Conservation (phyloP, 257 asterid genomes). For the Solanum ossicruentum region DNA sequence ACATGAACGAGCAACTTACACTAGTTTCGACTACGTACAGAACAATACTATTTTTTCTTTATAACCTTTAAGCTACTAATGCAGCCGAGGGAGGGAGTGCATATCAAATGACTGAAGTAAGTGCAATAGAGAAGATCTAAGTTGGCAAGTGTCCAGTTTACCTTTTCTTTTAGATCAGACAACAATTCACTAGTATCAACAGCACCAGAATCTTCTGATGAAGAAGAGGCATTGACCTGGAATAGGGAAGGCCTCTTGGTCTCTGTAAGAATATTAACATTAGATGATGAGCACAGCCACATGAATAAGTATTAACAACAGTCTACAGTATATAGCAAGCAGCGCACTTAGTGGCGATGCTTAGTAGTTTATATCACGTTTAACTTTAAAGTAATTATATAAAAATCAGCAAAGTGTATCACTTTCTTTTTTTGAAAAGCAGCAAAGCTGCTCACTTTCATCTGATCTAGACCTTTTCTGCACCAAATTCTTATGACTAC, state of each 20-base stretch:
- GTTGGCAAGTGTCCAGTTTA: not conserved
- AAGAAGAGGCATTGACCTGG: constrained; percentile 59
- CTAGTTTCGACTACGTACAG: not conserved
- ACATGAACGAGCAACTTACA: not conserved
- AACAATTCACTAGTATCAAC: constrained; percentile 56
- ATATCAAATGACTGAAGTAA: not conserved
- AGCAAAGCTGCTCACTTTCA: too few species aligned
- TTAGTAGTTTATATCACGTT: not conserved
- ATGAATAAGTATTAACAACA: not conserved
- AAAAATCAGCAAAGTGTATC: not conserved
- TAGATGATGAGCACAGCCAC: not conserved
- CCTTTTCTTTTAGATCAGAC: constrained; percentile 79
- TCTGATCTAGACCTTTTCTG: not conserved
- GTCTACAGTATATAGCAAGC: not conserved
- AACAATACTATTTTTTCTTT: not conserved
- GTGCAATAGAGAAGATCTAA: not conserved
- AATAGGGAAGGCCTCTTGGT: constrained; percentile 37
- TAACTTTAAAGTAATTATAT: not conserved
- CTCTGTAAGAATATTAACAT: constrained; percentile 23
- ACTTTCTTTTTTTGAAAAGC: not conserved
- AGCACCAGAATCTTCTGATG: constrained; percentile 59
- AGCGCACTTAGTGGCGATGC: not conserved
- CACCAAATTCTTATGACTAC: not conserved
- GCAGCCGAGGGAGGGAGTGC: not conserved
- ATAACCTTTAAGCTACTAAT: not conserved